These are phyloP conservation scores for Eucalyptus coolabah DNA, from an alignment of 345 rosid genomes.

Conservation along the genomic window DNA sequence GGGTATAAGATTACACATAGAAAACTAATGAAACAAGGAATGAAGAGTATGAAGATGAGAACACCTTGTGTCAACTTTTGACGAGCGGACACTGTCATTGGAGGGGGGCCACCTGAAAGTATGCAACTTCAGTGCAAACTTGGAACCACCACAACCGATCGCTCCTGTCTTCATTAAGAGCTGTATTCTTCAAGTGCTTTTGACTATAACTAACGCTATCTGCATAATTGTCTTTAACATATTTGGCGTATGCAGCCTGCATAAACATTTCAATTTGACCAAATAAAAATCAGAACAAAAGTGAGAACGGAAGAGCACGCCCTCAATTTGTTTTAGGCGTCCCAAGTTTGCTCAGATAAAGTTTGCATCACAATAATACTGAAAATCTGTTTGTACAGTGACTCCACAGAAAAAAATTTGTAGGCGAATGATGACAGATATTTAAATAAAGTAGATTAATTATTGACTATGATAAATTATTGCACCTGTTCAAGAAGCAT, in stretches of 20 bases:
- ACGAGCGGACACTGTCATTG: slow-evolving; percentile 77
- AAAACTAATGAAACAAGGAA: no score
- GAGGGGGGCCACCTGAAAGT: slow-evolving; percentile 84
- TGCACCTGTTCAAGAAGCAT: not conserved
- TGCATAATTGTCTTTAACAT: slow-evolving; percentile 45
- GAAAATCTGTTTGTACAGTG: not conserved
- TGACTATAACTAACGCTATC: slow-evolving; percentile 46
- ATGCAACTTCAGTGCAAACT: slow-evolving; percentile 87
- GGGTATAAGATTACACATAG: no score
- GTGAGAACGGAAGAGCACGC: rapidly evolving
- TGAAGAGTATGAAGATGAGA: not conserved
- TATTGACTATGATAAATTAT: not conserved
- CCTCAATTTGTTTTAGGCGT: not conserved
- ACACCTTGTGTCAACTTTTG: slow-evolving; percentile 62
- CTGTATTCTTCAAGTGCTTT: slow-evolving; percentile 38
- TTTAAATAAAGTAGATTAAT: not conserved
- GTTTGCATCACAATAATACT: not conserved
- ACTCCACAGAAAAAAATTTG: not conserved
- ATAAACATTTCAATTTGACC: not conserved
- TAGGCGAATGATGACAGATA: not conserved
- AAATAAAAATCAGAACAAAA: not conserved
- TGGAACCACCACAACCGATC: slow-evolving; percentile 94
- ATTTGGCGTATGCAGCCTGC: slow-evolving; percentile 68
- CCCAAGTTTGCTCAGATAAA: not conserved
- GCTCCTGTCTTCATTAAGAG: slow-evolving; percentile 18